A percentile compares a stretch with the other conserved stretches of the same genome.
Conservation (phyloP, 2,329 filamentous ascomycete species). For the Raffaelea arxii region DNA sequence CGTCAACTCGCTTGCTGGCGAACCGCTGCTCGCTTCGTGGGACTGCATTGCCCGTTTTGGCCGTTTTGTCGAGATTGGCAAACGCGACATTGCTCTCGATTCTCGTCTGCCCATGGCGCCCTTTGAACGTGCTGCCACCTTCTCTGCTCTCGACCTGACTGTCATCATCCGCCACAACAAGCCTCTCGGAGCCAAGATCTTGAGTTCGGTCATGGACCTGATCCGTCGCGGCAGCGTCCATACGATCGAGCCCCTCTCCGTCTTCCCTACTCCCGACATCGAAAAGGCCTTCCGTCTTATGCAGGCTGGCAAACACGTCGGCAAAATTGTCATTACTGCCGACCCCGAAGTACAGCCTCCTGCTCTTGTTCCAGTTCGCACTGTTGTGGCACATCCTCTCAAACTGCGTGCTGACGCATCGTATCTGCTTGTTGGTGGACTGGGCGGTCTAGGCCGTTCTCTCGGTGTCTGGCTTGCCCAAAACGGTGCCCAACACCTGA, state of each 20-base stretch:
- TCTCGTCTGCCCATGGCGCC: background rate
- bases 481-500: conserved; percentile 17
- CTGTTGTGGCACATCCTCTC: background rate
- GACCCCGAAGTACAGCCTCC: background rate
- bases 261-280: conserved; percentile 15
- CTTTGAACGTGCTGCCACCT: background rate
- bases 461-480: conserved; percentile 22
- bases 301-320: conserved; percentile 7
- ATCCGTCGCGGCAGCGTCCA: background rate
- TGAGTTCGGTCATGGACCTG: background rate
- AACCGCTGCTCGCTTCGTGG: conserved; percentile 31
- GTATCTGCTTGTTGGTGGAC: conserved; percentile 27
- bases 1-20: conserved; percentile 33
- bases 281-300: conserved; percentile 15
- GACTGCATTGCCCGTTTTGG: conserved; percentile 29
- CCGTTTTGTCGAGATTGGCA: conserved; percentile 9
- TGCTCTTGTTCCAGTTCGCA: background rate
- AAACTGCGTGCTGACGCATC: conserved; percentile 8
- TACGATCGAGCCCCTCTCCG: background rate
- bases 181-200: too few species aligned
- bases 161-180: background rate
- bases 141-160: background rate
- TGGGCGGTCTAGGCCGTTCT: conserved; percentile 25
- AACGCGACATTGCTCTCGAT: background rate
- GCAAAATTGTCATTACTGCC: background rate